These are phyloP conservation scores for Silene vulgaris DNA, from an alignment of 179 eudicot genomes.

Conservation along the genomic window DNA sequence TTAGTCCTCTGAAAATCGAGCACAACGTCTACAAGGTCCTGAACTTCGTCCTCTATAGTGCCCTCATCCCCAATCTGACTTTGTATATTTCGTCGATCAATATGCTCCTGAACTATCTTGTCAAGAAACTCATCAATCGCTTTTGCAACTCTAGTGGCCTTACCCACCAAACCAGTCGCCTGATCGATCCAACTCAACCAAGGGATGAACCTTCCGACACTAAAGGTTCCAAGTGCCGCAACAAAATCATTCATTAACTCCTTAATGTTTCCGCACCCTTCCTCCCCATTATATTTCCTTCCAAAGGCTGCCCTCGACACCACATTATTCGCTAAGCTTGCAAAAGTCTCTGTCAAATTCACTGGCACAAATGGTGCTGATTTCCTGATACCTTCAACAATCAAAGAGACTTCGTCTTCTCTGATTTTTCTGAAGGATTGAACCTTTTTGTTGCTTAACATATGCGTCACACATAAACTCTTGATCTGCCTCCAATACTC, in stretches of 20 bases:
- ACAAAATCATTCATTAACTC: slow-evolving; percentile 14
- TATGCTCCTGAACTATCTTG: slow-evolving; percentile 22
- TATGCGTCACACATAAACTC: slow-evolving; percentile 34
- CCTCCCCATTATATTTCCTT: slow-evolving; percentile 31
- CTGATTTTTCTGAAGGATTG: slow-evolving; percentile 27
- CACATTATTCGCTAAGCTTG: slow-evolving; percentile 21
- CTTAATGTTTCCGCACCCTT: slow-evolving; percentile 18
- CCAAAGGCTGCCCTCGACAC: slow-evolving; percentile 39
- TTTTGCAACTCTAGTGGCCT: slow-evolving; percentile 17
- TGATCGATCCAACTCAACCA: slow-evolving; percentile 35
- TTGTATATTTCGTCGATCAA: background rate
- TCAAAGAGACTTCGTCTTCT: slow-evolving; percentile 31
- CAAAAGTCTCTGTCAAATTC: slow-evolving; percentile 33
- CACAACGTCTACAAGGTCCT: slow-evolving; percentile 29
- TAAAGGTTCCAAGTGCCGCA: slow-evolving; percentile 25
- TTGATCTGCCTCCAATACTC: slow-evolving; percentile 44
- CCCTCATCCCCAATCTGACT: background rate
- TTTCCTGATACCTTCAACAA: slow-evolving; percentile 23
- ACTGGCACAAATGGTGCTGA: slow-evolving; percentile 16
- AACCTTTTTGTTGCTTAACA: slow-evolving; percentile 32
- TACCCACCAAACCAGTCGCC: slow-evolving; percentile 19
- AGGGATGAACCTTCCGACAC: slow-evolving; percentile 34
- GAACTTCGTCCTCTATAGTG: background rate
- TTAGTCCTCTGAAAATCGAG: slow-evolving; percentile 23
- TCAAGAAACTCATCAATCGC: slow-evolving; percentile 24